Evolutionary conservation across 2,329 filamentous ascomycete genomes (phyloP).

Genomic region (Colletotrichum chrysophilum): DNA sequence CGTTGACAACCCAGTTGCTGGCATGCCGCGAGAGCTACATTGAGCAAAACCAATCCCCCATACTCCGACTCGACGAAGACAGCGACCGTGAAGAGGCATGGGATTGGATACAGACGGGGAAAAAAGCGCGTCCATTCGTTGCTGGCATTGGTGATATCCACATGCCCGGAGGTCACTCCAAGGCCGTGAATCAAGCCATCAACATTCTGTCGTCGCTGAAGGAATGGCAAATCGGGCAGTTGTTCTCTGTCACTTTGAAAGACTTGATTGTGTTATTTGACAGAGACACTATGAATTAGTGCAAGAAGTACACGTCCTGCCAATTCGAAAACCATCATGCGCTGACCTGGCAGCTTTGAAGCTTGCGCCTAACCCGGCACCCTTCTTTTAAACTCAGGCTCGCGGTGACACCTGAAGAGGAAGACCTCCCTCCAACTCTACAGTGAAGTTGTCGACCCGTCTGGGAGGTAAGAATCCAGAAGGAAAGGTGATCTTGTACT

Average conservation of each 20-base stretch:
- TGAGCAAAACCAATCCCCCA: neutral
- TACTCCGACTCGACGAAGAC: neutral
- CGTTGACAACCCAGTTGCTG: neutral
- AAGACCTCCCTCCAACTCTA: neutral
- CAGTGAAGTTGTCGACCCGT: neutral
- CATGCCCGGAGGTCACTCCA: neutral
- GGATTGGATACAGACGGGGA: neutral
- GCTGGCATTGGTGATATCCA: neutral
- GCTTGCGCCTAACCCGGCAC: neutral
- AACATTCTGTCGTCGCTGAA: neutral
- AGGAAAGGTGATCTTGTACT: neutral
- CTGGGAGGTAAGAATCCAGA: neutral
- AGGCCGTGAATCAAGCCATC: neutral
- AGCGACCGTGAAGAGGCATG: neutral
- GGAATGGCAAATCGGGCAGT: neutral
- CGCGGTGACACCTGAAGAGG: neutral
- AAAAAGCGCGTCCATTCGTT: neutral
- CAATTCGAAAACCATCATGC: rapidly evolving
- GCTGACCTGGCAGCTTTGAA: neutral
- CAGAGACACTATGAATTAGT: neutral
- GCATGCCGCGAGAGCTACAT: neutral
- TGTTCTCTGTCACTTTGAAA: neutral
- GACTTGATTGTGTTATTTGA: neutral
- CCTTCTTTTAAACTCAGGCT: neutral
- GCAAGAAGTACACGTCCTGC: neutral